Evolutionary conservation across 129 eudicot genomes (phyloP).

Genomic region (Arctium minus): DNA sequence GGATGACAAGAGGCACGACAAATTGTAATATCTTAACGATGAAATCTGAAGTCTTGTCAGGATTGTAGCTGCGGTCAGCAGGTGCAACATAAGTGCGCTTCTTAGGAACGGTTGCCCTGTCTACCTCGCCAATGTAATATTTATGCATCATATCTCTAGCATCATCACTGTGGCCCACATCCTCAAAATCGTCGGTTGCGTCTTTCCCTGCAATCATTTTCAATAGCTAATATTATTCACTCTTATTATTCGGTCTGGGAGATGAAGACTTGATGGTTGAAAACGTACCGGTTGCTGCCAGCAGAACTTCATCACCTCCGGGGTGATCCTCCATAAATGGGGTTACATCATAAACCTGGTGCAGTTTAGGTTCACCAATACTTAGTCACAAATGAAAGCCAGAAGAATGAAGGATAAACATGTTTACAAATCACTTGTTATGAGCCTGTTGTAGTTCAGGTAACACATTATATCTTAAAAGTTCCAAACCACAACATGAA

Average conservation of each 20-base stretch:
- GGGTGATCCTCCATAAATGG: slow-evolving; percentile 97
- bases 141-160: slow-evolving; percentile 72
- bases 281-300: slow-evolving; percentile 80
- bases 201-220: slow-evolving; percentile 65
- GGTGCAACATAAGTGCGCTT: slow-evolving; percentile 60
- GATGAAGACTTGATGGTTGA: not conserved
- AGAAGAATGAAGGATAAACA: not conserved
- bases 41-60: slow-evolving; percentile 63
- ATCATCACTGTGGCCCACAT: slow-evolving; percentile 81
- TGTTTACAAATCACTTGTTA: too few relatives aligned
- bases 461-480: not conserved
- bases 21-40: slow-evolving; percentile 75
- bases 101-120: slow-evolving; percentile 63
- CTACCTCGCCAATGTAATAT: slow-evolving; percentile 75
- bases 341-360: slow-evolving; percentile 89
- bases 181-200: slow-evolving; percentile 92
- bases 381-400: not conserved
- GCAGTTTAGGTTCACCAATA: not conserved
- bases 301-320: slow-evolving; percentile 92
- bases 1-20: slow-evolving; percentile 69
- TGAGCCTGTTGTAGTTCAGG: too few relatives aligned
- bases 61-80: slow-evolving; percentile 38
- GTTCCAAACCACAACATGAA: not conserved
- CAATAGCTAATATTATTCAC: not conserved
- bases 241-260: not conserved